Evolutionary conservation across 2,329 filamentous ascomycete genomes (phyloP), one percentile per base, ranked within the genome.

Genomic region (Hyphodiscus sp.): DNA sequence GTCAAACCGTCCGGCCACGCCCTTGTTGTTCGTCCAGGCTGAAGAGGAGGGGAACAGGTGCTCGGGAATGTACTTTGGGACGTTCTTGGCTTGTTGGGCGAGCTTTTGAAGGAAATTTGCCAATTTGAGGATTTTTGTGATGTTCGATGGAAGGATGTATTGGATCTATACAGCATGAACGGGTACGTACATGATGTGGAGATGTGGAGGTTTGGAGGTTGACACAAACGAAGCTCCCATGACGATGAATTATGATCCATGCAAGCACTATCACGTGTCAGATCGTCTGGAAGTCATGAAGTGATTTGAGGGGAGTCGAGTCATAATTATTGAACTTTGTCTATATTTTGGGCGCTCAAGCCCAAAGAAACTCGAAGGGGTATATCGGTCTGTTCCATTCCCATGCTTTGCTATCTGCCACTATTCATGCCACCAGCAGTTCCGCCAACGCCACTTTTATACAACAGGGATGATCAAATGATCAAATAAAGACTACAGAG

Each of bases 401-500:
- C 16, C 23, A 26, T 26, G 4, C 33, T 38, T 38, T 2, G 33
- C 33, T n/a, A 38, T 38, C 23, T 8, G 23, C 33, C 33, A n/a
- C n/a, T 38, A 38, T 38, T 38, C 33, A 38, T 38, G 13, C 33
- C 5, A 38, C 33, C 33, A 13, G 33, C 33, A 38, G 11, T 47
- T 47, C 23, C 2, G 1, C 45, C 45, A 29, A 16, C 9, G n/a
- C n/a, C 15, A 47, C 26, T 30, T n/a, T 4, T 30, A 33, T 30
- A 49, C 19, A 20, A 43, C 16, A 41, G 15, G 44, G 15, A 30
- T 42, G 43, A 49, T 65, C 55, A 84, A 29, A 84, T 65, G 43
- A 83, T 78, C 52, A 84, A 64, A 60, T 84, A 84, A 50, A 84
- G 63, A 53, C 79, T 83, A 61, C 80, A 83, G 20, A 84, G 65